Base-by-base conservation (phyloP, 495 filamentous ascomycete genomes). In the Podospora fimiseda region DNA sequence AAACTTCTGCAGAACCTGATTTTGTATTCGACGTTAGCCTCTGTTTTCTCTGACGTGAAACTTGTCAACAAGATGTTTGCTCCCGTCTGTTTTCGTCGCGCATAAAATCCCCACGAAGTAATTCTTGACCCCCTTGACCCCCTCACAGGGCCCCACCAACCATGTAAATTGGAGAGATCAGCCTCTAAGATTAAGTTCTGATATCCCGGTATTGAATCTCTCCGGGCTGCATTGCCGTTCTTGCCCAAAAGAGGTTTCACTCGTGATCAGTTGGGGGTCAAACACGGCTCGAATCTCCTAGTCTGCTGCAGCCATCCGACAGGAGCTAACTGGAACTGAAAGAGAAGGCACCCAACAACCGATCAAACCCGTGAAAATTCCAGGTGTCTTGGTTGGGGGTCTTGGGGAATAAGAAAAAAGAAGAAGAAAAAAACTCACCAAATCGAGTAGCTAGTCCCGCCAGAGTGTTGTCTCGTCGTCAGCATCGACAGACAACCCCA, bases 401-500 rank as follows among this genome's bases (percentile, higher is more conserved):
- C 16, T 14, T 20, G 9, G 22, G 15, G 11, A 33, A 47, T 9
- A 20, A 42, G 23, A 20, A 23, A 36, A 40, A 48, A 21, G 16
- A 57, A 52, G n/a, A 23, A 41, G 18, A 38, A 41, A 3, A 5
- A 13, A 39, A 62, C 70, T 61, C 43, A 72, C 71, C 74, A 76
- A 40, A 74, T 73, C 0, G 43, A 53, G 57, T 68, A 75, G 19
- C 61, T 60, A 14, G 64, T 64, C 14, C 74, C 74, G 8, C 72
- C 69, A 39, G 70, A 69, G 54, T 74, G 70, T 18, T 60, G 60
- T 24, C 72, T 47, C 13, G 64, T 49, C 2, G 63, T 14, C 30
- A 75, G 49, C 58, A 74, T 73, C 21, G 55, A 60, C 44, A 76
- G 57, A 47, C 66, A 63, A 16, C 58, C 56, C 6, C 41, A 57